Evolutionary conservation across 345 rosid genomes (phyloP), one percentile per base, ranked within the genome.

Genomic region (Salix koriyanagi): DNA sequence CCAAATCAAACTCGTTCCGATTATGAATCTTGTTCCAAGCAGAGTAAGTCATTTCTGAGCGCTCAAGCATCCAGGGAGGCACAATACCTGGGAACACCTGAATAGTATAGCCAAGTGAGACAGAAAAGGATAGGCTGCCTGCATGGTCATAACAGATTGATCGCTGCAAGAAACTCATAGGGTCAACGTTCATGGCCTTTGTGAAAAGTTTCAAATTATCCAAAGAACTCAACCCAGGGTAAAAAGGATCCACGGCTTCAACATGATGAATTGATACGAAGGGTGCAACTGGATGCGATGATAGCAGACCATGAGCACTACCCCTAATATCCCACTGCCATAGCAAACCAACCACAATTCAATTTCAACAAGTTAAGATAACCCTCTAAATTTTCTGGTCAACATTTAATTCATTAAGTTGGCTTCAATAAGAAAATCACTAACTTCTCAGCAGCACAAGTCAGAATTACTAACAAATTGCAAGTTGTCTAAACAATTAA

Each of bases 251-350:
- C 15, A 90, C 93, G 46, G 91, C 90, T 85, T 95, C 97, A 70
- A 91, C 84, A 80, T 95, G 97, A 82, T 95, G 99, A 75, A 95
- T 85, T 0, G 97, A 91, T 56, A 95, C 79, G 79, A 95, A 93
- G 44, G 99, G 99, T 0, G 93, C 93, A 13, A 93, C 80, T 0
- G 97, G 99, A 69, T 95, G 99, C 21, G 97, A 69, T 1, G 96
- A 85, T 73, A 95, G 81, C 64, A 95, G 85, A 46, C 99, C 97
- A 42, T 85, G 90, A 13, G 96, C 94, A 77, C 84, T 87, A 26
- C 99, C 97, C 75, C 85, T 89, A 73, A 95, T 91, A 88, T 95
- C 99, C 95, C 93, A 92, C 98, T 94, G 92, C 82, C 78, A 84
- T 26, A 71, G 70, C 37, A 56, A 78, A 52, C 19, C 69, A 34